Evolutionary conservation across 169 alveolate species (phyloP).

Genomic region (Cyclospora cayetanensis): DNA sequence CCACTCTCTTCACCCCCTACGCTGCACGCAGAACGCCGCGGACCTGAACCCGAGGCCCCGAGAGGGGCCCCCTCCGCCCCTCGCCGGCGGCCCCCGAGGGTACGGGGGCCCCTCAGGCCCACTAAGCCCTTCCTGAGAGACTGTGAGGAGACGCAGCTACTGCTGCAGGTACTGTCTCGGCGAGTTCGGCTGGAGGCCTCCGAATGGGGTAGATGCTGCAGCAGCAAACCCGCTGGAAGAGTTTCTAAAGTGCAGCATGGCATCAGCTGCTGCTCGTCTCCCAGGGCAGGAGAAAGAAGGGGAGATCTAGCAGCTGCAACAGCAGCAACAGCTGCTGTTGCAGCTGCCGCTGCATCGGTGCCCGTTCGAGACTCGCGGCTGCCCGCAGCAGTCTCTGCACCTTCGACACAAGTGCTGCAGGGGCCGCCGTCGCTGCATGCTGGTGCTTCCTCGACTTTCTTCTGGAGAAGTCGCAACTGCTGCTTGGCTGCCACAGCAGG

Average conservation of each 20-base stretch:
- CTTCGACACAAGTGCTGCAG: not conserved
- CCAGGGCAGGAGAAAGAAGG: not conserved
- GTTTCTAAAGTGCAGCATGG: not conserved
- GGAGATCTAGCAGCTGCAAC: not conserved
- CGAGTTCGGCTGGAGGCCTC: not conserved
- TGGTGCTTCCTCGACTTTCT: not conserved
- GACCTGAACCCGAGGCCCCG: too few relatives aligned
- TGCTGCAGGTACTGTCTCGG: conserved; percentile 8
- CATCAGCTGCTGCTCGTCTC: not conserved
- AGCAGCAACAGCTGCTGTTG: conserved; percentile 23
- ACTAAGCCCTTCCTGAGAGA: not conserved
- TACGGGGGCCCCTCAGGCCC: not conserved
- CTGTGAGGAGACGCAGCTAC: not conserved
- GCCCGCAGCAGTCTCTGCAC: not conserved
- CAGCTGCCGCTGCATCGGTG: conserved; percentile 2
- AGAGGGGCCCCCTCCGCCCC: not conserved
- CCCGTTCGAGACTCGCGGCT: not conserved
- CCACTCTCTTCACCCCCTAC: too few relatives aligned
- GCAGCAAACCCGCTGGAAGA: not conserved
- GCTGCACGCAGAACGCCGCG: too few relatives aligned
- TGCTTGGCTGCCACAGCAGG: not conserved
- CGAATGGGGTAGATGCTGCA: conserved; percentile 7
- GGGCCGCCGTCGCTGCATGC: not conserved
- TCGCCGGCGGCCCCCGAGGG: not conserved
- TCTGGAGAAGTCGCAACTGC: not conserved